Base-by-base conservation (phyloP, 805 yeast genomes). In the Metschnikowia gruessii region DNA sequence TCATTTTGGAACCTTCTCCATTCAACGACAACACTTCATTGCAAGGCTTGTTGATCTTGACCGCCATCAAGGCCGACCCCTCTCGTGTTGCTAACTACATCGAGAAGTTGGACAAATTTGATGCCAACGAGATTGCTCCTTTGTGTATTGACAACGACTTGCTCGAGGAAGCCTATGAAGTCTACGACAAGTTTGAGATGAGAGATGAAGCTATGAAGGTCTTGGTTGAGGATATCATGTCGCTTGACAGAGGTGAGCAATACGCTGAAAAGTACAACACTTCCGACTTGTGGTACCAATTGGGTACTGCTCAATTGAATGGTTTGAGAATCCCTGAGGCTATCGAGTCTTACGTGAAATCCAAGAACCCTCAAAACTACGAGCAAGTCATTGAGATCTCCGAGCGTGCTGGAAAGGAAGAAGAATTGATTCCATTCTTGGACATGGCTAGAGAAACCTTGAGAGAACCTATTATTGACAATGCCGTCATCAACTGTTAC, bases 1-100 rank as follows among this genome's bases (percentile, higher is more conserved):
- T 94, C 62, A 90, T 95, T 54, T 75, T 94, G 58, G 99, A 94
- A 70, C 97, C 98, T 45, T 91, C 98, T 59, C 95, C 97, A 56
- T 94, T 94, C 75, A 89, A 82, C 58, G 98, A 92, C 57, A 94
- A 94, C 66, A 86, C 95, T 56, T 91, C 96, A 21, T 76, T 94
- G 64, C 99, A 94, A 76, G 97, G 97, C 42, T 75, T 94, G 65
- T 74, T 94, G 63, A 79, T 94, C 55, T 79, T 94, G 63, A 94
- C 99, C 54, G 97, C 99, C 32, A 87, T 94, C 65, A 90, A 89
- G 70, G 96, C 95, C 43, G 98, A 92, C 68, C 83, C 89, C 60
- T 75, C 92, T 7, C 86, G 87, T 70, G 97, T 94, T 42, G 66
- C 77, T 53, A 78, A 81, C 42, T 90, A 91, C 66, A 81, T 94